These are phyloP conservation scores for Rosellinia necatrix DNA, from an alignment of 2,329 filamentous ascomycete genomes.

Conservation along the genomic window DNA sequence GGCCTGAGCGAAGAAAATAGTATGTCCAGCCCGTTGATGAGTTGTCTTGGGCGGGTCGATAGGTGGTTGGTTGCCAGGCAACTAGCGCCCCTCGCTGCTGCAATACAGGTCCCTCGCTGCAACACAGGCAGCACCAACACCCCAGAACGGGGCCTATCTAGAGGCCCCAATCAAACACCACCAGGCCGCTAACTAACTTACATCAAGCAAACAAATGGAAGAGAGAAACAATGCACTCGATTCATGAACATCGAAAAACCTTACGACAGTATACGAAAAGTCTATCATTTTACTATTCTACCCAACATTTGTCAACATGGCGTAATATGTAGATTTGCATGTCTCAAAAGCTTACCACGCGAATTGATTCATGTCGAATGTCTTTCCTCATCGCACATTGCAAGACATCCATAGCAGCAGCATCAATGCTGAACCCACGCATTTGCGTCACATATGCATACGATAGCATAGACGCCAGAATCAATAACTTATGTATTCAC, in stretches of 20 bases:
- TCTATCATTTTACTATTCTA: not conserved
- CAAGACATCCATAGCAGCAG: too few species aligned
- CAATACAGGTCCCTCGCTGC: not conserved
- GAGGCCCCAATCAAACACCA: too few species aligned
- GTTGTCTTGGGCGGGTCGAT: conserved; percentile 12
- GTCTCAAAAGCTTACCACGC: not conserved
- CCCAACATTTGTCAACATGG: not conserved
- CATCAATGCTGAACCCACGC: too few species aligned
- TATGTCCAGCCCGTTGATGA: not conserved
- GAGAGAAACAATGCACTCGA: not conserved
- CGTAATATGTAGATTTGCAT: not conserved
- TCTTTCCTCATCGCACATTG: not conserved
- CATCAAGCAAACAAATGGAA: not conserved
- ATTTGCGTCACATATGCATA: too few species aligned
- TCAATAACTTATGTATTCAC: too few species aligned
- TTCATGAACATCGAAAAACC: not conserved
- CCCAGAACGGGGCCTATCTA: too few species aligned
- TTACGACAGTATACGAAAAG: conserved; percentile 5
- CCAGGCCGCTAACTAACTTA: too few species aligned
- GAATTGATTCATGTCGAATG: conserved; percentile 9
- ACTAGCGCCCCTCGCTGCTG: not conserved
- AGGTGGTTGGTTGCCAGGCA: conserved; percentile 25
- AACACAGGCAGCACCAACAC: not conserved
- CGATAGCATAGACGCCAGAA: too few species aligned
- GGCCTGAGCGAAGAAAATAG: not conserved